Evolutionary conservation across 164 flowering plant genomes (phyloP).

Genomic region (Litsea cubeba): DNA sequence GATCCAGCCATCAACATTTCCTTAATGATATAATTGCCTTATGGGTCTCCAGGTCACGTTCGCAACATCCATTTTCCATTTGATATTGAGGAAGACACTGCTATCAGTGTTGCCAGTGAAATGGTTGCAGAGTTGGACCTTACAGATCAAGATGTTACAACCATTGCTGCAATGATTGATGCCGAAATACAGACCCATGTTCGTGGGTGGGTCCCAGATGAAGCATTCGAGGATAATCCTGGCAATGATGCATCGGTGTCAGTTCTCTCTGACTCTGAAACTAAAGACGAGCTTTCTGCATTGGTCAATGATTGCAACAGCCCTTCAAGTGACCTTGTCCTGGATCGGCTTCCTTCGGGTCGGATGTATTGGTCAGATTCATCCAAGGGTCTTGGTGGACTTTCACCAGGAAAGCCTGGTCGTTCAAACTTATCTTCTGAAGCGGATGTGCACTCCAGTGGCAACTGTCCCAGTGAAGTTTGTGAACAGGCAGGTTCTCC

Average conservation of each 20-base stretch:
- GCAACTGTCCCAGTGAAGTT: constrained; percentile 18
- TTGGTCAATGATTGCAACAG: constrained; percentile 19
- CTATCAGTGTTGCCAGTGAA: constrained; percentile 87
- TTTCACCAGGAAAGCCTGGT: constrained; percentile 39
- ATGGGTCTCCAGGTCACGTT: constrained; percentile 47
- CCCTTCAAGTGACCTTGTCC: constrained; percentile 26
- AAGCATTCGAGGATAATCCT: constrained; percentile 24
- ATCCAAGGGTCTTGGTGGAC: constrained; percentile 39
- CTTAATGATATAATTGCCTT: neutral
- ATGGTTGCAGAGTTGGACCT: constrained; percentile 94
- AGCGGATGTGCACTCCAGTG: neutral
- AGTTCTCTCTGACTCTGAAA: constrained; percentile 25
- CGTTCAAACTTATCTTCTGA: constrained; percentile 32
- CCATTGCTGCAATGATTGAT: constrained; percentile 87
- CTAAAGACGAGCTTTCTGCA: constrained; percentile 30
- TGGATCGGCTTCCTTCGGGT: constrained; percentile 76
- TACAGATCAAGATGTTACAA: constrained; percentile 84
- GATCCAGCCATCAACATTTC: neutral
- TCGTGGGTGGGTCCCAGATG: constrained; percentile 60
- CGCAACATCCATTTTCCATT: constrained; percentile 96
- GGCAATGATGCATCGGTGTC: constrained; percentile 17
- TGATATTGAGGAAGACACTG: constrained; percentile 72
- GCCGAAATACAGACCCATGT: constrained; percentile 59
- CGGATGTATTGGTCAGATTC: constrained; percentile 74
- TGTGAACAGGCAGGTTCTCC: constrained; percentile 11